These are phyloP conservation scores for Trichoderma atroviride DNA, from an alignment of 2,329 filamentous ascomycete species.

Conservation along the genomic window DNA sequence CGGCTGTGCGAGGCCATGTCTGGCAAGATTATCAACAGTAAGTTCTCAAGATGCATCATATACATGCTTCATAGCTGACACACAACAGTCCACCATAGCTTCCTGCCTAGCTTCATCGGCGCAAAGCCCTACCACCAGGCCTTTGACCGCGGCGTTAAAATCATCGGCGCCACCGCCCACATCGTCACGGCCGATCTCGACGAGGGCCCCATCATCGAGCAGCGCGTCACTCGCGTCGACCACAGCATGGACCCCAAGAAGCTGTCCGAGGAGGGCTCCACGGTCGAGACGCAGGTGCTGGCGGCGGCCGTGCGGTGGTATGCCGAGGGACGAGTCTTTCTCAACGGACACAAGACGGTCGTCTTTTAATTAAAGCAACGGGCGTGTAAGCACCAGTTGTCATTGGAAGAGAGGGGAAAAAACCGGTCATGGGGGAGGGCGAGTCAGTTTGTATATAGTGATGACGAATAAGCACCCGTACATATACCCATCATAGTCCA, in stretches of 20 bases:
- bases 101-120: slow-evolving; percentile 85
- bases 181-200: slow-evolving; percentile 85
- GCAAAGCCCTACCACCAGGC: slow-evolving; percentile 88
- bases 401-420: too few species aligned
- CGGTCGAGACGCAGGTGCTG: slow-evolving; percentile 81
- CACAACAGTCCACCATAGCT: slow-evolving; percentile 69
- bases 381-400: neutral
- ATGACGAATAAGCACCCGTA: slow-evolving; percentile 11
- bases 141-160: slow-evolving; percentile 84
- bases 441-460: slow-evolving; percentile 3
- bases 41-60: neutral
- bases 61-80: neutral
- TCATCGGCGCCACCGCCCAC: slow-evolving; percentile 83
- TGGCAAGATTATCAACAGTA: slow-evolving; percentile 78
- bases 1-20: slow-evolving; percentile 76
- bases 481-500: neutral
- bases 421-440: neutral
- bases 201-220: slow-evolving; percentile 87
- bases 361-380: slow-evolving; percentile 57
- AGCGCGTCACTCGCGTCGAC: slow-evolving; percentile 75
- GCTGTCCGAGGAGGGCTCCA: slow-evolving; percentile 77
- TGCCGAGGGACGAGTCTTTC: slow-evolving; percentile 74
- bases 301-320: slow-evolving; percentile 84
- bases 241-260: slow-evolving; percentile 76
- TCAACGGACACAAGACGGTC: slow-evolving; percentile 80